phyloP scores from a whole-genome alignment of 331 rosid species.

The Malus hybrid region DNA sequence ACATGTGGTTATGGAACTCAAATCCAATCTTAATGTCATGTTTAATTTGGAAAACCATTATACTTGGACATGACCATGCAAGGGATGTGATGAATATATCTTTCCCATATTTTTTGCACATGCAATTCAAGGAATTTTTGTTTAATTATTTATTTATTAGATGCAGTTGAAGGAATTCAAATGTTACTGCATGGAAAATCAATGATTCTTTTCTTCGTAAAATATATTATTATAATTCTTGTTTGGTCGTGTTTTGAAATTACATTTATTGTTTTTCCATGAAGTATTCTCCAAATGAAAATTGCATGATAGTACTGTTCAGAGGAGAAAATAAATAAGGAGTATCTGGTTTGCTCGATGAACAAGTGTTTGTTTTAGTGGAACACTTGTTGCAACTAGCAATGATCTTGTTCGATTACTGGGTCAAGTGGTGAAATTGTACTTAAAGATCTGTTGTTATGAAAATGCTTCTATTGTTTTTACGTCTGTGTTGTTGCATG shows the following conservation, averaged over 20 bases:
- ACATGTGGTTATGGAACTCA: neutral
- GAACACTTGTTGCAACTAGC: neutral
- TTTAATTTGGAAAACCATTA: neutral
- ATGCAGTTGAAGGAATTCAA: neutral
- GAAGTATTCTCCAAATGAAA: neutral
- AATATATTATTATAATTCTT: neutral
- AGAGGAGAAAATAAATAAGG: neutral
- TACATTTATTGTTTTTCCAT: neutral
- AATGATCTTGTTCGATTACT: neutral
- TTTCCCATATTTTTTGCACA: neutral
- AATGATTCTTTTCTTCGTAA: neutral
- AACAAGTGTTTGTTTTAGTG: neutral
- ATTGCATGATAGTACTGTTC: neutral
- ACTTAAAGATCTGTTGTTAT: neutral
- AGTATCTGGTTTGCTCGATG: neutral
- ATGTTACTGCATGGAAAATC: neutral
- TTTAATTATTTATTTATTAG: neutral
- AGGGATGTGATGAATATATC: neutral
- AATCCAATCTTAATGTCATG: neutral
- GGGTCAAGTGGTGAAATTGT: neutral
- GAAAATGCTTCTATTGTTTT: neutral
- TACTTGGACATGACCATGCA: neutral
- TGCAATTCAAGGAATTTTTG: neutral
- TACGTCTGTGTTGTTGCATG: neutral
- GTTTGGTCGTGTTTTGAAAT: neutral